Percentiles rank a stretch among this genome's conserved stretches.
Evolutionary conservation across 768 basidiomycete genomes (phyloP).

Genomic region (Naganishia kalamii): DNA sequence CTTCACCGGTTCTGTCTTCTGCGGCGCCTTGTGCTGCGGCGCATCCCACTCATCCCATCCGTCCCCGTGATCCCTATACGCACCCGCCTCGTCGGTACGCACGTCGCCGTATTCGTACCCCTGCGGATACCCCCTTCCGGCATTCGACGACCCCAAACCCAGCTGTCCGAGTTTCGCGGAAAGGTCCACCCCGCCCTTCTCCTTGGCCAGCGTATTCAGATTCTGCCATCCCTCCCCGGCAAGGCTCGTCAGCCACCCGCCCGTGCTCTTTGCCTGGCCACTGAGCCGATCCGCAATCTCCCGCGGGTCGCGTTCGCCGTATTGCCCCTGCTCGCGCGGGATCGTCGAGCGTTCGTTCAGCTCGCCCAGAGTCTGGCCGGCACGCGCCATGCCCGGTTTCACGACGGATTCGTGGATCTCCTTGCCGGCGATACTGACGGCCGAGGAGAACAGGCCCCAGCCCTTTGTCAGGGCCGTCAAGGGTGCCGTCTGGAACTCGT

Average conservation of each 20-base stretch:
- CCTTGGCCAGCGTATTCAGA: conserved; percentile 49
- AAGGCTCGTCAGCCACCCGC: conserved; percentile 32
- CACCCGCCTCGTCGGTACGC: conserved; percentile 50
- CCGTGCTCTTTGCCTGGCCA: conserved; percentile 27
- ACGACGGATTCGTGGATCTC: conserved; percentile 79
- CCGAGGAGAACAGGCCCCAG: conserved; percentile 90
- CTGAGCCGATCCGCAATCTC: conserved; percentile 26
- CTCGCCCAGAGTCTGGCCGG: conserved; percentile 40
- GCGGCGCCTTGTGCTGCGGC: conserved; percentile 24
- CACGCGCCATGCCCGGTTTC: conserved; percentile 77
- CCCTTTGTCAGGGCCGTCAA: conserved; percentile 79
- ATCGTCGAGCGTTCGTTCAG: conserved; percentile 16
- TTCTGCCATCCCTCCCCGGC: conserved; percentile 41
- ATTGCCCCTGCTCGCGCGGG: too few species aligned
- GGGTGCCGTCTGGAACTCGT: conserved; percentile 81
- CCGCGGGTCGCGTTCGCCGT: conserved; percentile 29
- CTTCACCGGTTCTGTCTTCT: conserved; percentile 9
- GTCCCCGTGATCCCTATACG: conserved; percentile 46
- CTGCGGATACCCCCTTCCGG: neutral
- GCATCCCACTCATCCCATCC: conserved; percentile 53
- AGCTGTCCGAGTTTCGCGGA: conserved; percentile 12
- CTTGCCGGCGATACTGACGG: conserved; percentile 69
- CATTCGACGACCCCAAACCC: neutral
- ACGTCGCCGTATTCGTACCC: conserved; percentile 59
- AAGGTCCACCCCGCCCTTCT: conserved; percentile 49